Evolutionary conservation across 257 asterid species (phyloP), one percentile per base, ranked within the genome.

Genomic region (Gentiana macrophylla): DNA sequence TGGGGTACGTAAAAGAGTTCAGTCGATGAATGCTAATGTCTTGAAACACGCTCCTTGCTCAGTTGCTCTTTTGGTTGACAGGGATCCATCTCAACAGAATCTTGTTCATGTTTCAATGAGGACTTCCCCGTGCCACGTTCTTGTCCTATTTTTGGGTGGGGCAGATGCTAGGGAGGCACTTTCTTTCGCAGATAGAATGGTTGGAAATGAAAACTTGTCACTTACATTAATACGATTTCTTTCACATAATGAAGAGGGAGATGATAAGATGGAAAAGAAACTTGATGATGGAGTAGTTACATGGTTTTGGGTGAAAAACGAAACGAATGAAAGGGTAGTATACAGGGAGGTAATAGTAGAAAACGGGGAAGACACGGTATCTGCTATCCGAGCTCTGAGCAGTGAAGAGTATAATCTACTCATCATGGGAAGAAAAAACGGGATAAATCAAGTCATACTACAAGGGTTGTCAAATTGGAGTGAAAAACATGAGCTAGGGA

Each of bases 281-380:
- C 87, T 90, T 3, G 97, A 86, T 63, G 97, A 90, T 60, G 94
- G 86, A 15, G 32, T 84, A 32, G 90, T 90, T 47, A 86, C 93
- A 3, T 76, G 86, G 81, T 90, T 90, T 62, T 90, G 96, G 97
- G 93, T 90, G 77, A 89, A 90, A 62, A 77, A 84, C 12, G 94
- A 86, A 68, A 76, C 75, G 7, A 84, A 79, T 32, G 12, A 52
- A 2, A 67, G 75, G 46, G 75, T 90, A 11, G 62, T 62, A 34
- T 90, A 90, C 60, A 58, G 77, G 56, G 95, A 89, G 74, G 86
- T 84, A 11, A 80, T 77, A 36, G 96, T 90, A 67, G 72, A 48
- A 54, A 82, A 84, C 37, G 97, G 94, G 4, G 86, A 78, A 61
- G 94, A 84, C n/a, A 90, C 94, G 9, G 48, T 84, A 1, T 80